Evolutionary conservation across 768 basidiomycete species (phyloP), one percentile per base, ranked within the genome.

Genomic region (Tubosaeta sp.): DNA sequence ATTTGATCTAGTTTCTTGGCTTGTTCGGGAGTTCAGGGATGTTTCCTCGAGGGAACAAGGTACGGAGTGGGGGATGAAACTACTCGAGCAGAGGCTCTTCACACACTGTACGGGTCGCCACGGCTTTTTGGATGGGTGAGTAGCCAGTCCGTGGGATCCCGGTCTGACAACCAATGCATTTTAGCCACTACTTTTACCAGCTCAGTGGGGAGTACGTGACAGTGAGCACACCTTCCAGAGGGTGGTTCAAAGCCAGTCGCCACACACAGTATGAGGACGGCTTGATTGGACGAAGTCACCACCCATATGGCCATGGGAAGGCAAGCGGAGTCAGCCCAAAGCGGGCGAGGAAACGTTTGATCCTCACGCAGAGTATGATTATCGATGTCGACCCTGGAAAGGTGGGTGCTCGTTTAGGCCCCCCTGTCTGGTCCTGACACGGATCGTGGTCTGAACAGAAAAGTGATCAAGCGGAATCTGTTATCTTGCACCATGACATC

Each of bases 401-500:
- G 75, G 88, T 85, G 57, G 19, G 70, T 48, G 14, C 12, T n/a
- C 11, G 33, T n/a, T 46, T 22, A 43, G 19, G 43, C 17, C 42
- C 46, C 47, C 55, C 32, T 38, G 25, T 16, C 19, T 16, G 27
- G 31, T 31, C 29, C 48, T 63, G 51, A 69, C 35, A 38, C 22
- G 26, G 37, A n/a, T 7, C n/a, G 11, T 35, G 11, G 38, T 22
- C 3, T 27, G 43, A 38, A n/a, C 71, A 89, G 85, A 80, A 79
- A 71, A 93, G 90, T 62, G 87, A 91, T 66, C 86, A 91, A 60
- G 89, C 92, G 1, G 94, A 97, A 69, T 80, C 85, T 3, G 88
- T 91, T 16, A 79, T 95, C 29, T 75, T 97, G 25, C 95, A 97
- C 65, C 85, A 95, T 68, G 97, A 98, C 70, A 82, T 97, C 51